Percentiles rank a stretch among this genome's conserved stretches.
These are phyloP conservation scores for Leonotis leonurus DNA, from an alignment of 257 asterid genomes.

Conservation along the genomic window DNA sequence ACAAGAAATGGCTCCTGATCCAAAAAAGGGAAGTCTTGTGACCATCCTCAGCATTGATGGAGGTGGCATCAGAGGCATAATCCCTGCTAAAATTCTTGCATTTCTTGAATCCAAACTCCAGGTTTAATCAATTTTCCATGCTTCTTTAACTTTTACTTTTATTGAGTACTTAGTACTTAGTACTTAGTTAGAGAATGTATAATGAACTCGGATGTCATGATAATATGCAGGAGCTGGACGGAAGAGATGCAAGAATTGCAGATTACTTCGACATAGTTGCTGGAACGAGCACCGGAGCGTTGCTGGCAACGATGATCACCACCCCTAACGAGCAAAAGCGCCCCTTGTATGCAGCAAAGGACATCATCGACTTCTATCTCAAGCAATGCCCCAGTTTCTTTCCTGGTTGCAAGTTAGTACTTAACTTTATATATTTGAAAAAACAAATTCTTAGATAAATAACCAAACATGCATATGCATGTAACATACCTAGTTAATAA, in stretches of 20 bases:
- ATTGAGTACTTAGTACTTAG: no score
- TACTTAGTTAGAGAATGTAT: no score
- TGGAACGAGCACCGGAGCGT: conserved; percentile 49
- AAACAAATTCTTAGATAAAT: no score
- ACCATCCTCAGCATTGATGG: conserved; percentile 59
- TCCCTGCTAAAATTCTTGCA: conserved; percentile 42
- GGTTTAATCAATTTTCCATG: conserved; percentile 10
- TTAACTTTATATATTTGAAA: no score
- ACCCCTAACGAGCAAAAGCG: conserved; percentile 28
- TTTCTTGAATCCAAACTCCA: conserved; percentile 60
- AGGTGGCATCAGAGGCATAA: conserved; percentile 56
- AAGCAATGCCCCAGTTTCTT: conserved; percentile 31
- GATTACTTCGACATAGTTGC: conserved; percentile 48
- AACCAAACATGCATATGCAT: no score
- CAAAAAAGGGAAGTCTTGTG: conserved; percentile 33
- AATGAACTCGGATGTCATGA: no score
- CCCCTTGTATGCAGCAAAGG: conserved; percentile 36
- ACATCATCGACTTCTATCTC: conserved; percentile 34
- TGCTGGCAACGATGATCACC: conserved; percentile 38
- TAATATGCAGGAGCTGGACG: conserved; percentile 42
- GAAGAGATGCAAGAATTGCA: conserved; percentile 37
- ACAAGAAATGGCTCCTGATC: conserved; percentile 9
- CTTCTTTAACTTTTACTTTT: no score
- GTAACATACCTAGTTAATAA: no score
- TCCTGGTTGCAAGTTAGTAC: conserved; percentile 26